Evolutionary conservation across 1,284 basidiomycete genomes (phyloP), one percentile per base, ranked within the genome.

Genomic region (Tranzscheliella williamsii): DNA sequence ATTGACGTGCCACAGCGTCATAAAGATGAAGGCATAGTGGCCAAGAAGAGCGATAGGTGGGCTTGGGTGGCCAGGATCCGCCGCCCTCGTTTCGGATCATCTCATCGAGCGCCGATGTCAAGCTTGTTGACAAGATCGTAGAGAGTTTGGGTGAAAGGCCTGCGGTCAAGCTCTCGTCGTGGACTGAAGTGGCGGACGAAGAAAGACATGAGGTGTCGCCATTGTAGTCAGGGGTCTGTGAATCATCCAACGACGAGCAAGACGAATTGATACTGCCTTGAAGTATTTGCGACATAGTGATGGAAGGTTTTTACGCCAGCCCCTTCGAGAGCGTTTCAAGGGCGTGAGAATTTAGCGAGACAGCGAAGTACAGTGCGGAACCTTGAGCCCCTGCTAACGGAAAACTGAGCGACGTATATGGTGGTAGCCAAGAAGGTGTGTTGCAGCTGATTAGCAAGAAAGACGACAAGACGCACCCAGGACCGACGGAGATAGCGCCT

Each of bases 11-110:
- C 2, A 62, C 48, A 4, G 36, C n/a, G 30, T 62, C 40, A 35
- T 62, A 62, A 24, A 45, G 42, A 24, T 51, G 52, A 38, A 62
- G 58, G 24, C 44, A 55, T 5, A 11, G n/a, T 5, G 58, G 58
- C 58, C 58, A 62, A 29, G 58, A 55, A 24, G 47, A 40, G 20
- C 44, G 51, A 41, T 62, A 62, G 16, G 58, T 55, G 12, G 58
- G 36, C 12, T 34, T 50, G 18, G 58, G 58, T 42, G 58, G 58
- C 58, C 58, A 62, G 24, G 47, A 47, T 34, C 58, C 58, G 22
- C 51, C 58, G 21, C 58, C 58, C 35, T 62, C 58, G 16, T 34
- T 45, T 15, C 34, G 42, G 15, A 62, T 48, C 58, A 62, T 62
- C 27, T 50, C 15, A 12, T 62, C 52, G 40, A 62, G 52, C 2